phyloP scores from a whole-genome alignment of 106 monocot species.

The Acanthochlamys bracteata region DNA sequence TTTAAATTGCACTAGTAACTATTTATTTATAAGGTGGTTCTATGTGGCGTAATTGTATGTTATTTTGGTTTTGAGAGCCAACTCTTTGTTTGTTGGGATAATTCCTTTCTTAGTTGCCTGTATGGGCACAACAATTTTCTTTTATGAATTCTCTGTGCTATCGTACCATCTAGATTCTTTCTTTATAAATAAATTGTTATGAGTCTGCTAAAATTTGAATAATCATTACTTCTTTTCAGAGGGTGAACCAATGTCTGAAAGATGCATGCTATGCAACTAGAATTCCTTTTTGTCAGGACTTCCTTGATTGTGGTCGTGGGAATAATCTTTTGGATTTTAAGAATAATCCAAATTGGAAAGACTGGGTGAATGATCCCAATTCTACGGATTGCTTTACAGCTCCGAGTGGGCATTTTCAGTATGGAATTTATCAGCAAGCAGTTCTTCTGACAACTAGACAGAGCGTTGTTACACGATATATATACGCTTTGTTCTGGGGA shows the following conservation, averaged over 20 bases:
- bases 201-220: not conserved
- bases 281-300: constrained; percentile 13
- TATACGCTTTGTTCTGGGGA: constrained; percentile 85
- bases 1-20: no score
- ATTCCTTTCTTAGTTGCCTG: no score
- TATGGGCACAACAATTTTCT: not conserved
- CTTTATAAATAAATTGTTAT: not conserved
- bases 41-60: no score
- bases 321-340: not conserved
- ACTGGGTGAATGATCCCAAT: constrained; percentile 30
- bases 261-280: constrained; percentile 27
- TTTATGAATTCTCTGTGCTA: not conserved
- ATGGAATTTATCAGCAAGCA: constrained; percentile 67
- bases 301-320: constrained; percentile 63
- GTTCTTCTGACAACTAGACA: constrained; percentile 37
- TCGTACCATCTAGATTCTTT: not conserved
- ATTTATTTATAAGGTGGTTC: no score
- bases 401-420: constrained; percentile 18
- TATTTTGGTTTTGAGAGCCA: no score
- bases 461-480: constrained; percentile 45
- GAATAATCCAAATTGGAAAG: not conserved
- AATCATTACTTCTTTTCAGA: constrained; percentile 29
- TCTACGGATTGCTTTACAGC: constrained; percentile 32
- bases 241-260: constrained; percentile 69
- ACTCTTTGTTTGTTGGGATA: no score